Evolutionary conservation across 495 filamentous ascomycete species (phyloP).

Genomic region (Neurospora sp.): DNA sequence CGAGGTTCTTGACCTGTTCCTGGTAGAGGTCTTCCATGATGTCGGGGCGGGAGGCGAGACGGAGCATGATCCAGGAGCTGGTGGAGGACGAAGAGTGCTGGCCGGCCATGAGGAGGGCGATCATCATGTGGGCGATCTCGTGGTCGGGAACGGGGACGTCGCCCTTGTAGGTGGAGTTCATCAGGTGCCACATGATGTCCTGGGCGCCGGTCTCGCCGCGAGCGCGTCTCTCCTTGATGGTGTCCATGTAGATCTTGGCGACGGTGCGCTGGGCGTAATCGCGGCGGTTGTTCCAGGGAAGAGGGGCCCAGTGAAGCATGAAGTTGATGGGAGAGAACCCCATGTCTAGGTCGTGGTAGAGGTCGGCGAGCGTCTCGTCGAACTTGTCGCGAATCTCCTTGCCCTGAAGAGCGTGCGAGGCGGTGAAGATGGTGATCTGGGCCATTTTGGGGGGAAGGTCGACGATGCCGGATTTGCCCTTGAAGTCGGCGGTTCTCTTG

Average conservation of each 20-base stretch:
- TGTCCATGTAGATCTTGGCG: conserved; percentile 67
- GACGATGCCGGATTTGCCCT: conserved; percentile 52
- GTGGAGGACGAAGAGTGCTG: conserved; percentile 82
- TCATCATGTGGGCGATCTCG: conserved; percentile 87
- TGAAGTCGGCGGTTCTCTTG: conserved; percentile 54
- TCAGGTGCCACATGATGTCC: conserved; percentile 80
- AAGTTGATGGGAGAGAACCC: conserved; percentile 81
- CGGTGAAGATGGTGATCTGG: conserved; percentile 80
- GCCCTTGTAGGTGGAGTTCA: conserved; percentile 69
- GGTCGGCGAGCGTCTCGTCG: conserved; percentile 59
- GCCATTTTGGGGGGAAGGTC: conserved; percentile 63
- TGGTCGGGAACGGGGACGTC: conserved; percentile 60
- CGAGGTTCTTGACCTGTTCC: conserved; percentile 58
- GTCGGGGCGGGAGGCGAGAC: conserved; percentile 61
- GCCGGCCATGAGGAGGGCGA: conserved; percentile 80
- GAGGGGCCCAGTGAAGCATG: conserved; percentile 75
- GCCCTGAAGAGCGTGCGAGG: conserved; percentile 69
- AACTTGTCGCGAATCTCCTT: conserved; percentile 69
- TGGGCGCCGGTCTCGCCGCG: conserved; percentile 35
- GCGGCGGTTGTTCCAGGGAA: conserved; percentile 71
- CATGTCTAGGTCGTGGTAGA: conserved; percentile 77
- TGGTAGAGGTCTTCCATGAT: conserved; percentile 66
- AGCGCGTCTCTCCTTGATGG: conserved; percentile 56
- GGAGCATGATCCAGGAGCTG: conserved; percentile 71
- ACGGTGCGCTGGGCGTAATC: conserved; percentile 67